These are phyloP conservation scores for Cucurbita maxima DNA, from an alignment of 306 rosid species.

Conservation along the genomic window DNA sequence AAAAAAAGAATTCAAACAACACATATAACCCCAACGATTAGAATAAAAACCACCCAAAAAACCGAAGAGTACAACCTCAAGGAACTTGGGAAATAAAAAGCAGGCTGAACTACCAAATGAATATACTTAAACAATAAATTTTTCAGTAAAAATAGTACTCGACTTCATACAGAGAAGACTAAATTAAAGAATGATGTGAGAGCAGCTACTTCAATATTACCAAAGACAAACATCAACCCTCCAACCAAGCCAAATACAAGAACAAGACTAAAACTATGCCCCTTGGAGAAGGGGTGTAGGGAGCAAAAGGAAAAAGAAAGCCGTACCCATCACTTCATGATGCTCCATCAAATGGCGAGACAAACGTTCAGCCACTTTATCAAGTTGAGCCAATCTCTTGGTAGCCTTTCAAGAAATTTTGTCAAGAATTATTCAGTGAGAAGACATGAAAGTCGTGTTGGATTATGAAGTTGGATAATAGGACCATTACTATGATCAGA, in stretches of 20 bases:
- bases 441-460: not conserved
- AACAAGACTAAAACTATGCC: not conserved
- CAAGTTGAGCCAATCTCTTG: constrained; percentile 80
- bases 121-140: not conserved
- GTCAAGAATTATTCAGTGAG: not conserved
- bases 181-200: not conserved
- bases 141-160: not conserved
- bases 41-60: too few relatives aligned
- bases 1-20: not conserved
- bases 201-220: not conserved
- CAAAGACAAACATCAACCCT: not conserved
- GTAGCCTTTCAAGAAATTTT: constrained; percentile 39
- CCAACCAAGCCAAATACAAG: not conserved
- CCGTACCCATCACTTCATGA: constrained; percentile 96
- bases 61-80: too few relatives aligned
- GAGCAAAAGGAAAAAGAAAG: not conserved
- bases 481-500: not conserved
- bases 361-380: constrained; percentile 72
- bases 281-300: not conserved
- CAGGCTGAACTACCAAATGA: not conserved
- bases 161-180: not conserved
- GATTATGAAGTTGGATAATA: not conserved
- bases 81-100: too few relatives aligned
- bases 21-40: too few relatives aligned
- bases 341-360: constrained; percentile 93